Percentiles rank a stretch among this genome's conserved stretches.
These are phyloP conservation scores for Gossypium gossypioides DNA, from an alignment of 441 rosid species.

Conservation along the genomic window DNA sequence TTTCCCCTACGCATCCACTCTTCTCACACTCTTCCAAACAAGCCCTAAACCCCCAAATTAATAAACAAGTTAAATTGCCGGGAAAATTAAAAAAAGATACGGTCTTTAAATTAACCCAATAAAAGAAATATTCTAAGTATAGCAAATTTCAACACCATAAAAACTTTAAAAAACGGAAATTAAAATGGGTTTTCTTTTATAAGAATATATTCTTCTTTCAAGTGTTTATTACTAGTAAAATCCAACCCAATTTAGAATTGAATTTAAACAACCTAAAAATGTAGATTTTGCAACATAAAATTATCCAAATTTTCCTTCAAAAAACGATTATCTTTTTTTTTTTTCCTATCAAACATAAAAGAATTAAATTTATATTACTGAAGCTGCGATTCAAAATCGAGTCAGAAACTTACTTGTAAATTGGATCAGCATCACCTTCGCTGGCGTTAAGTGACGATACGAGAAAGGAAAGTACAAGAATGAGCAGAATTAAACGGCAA, in stretches of 20 bases:
- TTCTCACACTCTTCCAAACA: slow-evolving; percentile 67
- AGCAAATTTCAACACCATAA: not conserved
- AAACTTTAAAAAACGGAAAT: not conserved
- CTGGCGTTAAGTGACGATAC: slow-evolving; percentile 6
- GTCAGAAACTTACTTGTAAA: slow-evolving; percentile 9
- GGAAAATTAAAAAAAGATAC: not conserved
- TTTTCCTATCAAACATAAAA: not conserved
- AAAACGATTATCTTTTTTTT: not conserved
- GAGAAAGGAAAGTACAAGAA: not conserved
- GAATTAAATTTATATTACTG: not conserved
- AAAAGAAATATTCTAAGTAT: not conserved
- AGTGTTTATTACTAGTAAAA: not conserved
- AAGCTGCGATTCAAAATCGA: not conserved
- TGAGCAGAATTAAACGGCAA: slow-evolving; percentile 7
- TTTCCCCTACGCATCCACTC: slow-evolving; percentile 61
- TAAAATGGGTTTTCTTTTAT: not conserved
- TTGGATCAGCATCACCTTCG: slow-evolving; percentile 17
- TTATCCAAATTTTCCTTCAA: not conserved
- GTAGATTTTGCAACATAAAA: not conserved
- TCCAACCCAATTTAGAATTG: not conserved
- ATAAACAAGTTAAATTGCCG: slow-evolving; percentile 5
- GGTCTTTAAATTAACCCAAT: not conserved
- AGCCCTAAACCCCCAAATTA: slow-evolving; percentile 29
- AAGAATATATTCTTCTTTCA: not conserved
- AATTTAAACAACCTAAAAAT: not conserved